A percentile compares a stretch with the other conserved stretches of the same genome.
These are phyloP conservation scores for Aspergillus ruber DNA, from an alignment of 2,329 filamentous ascomycete species.

Conservation along the genomic window DNA sequence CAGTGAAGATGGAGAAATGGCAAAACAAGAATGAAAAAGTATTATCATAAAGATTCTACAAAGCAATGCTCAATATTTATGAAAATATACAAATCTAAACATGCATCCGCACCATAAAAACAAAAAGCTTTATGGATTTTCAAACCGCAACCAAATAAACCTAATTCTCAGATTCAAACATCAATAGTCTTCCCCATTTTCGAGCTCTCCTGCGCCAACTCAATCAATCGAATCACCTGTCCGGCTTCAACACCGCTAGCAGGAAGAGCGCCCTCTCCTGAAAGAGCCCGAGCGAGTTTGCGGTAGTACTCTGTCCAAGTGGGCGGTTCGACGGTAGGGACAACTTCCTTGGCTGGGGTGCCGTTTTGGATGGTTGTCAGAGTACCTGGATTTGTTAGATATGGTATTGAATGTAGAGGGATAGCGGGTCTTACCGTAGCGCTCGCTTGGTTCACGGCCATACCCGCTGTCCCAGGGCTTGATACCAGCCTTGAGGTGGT, in stretches of 20 bases:
- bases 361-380: constrained; percentile 53
- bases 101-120: too few species aligned
- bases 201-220: constrained; percentile 50
- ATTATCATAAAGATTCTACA: too few species aligned
- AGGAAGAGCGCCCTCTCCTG: constrained; percentile 48
- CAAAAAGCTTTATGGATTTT: too few species aligned
- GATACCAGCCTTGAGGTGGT: constrained; percentile 60
- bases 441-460: constrained; percentile 55
- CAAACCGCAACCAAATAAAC: too few species aligned
- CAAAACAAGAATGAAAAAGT: too few species aligned
- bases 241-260: constrained; percentile 49
- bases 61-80: too few species aligned
- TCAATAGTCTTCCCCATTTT: constrained; percentile 44
- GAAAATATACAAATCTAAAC: too few species aligned
- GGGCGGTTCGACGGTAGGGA: constrained; percentile 55
- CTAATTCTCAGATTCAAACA: constrained; percentile 13
- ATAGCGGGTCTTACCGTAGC: constrained; percentile 44
- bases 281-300: constrained; percentile 46
- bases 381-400: constrained; percentile 16
- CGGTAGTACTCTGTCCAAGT: constrained; percentile 66
- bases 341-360: constrained; percentile 44
- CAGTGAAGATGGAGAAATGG: too few species aligned
- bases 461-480: constrained; percentile 58
- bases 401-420: background rate
- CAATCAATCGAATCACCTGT: constrained; percentile 51